These are phyloP conservation scores for Nothophytophthora sp. DNA, from an alignment of 352 stramenopile species.

Conservation along the genomic window DNA sequence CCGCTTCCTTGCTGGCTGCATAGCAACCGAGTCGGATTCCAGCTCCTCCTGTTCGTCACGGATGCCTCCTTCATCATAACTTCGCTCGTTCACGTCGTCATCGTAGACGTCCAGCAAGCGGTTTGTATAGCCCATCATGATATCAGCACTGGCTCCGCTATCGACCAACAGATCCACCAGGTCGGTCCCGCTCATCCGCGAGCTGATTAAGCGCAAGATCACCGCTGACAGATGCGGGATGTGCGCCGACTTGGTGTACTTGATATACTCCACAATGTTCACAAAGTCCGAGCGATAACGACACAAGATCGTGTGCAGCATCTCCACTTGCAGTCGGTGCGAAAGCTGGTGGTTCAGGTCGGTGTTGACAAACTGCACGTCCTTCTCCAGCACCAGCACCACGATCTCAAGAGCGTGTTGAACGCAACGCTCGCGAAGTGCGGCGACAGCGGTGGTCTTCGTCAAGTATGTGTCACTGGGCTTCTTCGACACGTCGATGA, in stretches of 20 bases:
- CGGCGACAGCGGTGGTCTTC: constrained; percentile 48
- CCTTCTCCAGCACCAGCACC: constrained; percentile 70
- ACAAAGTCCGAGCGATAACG: constrained; percentile 76
- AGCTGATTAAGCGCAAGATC: constrained; percentile 71
- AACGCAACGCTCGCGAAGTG: constrained; percentile 67
- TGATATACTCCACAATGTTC: constrained; percentile 83
- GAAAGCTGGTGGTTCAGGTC: constrained; percentile 56
- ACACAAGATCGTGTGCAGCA: constrained; percentile 75
- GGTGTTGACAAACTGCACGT: constrained; percentile 66
- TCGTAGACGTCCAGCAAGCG: constrained; percentile 74
- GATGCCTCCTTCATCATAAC: constrained; percentile 14
- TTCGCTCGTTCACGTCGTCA: constrained; percentile 37
- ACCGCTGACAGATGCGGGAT: constrained; percentile 73
- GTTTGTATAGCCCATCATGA: constrained; percentile 81
- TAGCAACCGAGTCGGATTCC: constrained; percentile 24
- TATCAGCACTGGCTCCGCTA: constrained; percentile 60
- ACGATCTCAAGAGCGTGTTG: constrained; percentile 80
- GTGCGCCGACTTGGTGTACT: constrained; percentile 76
- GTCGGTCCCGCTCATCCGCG: constrained; percentile 54
- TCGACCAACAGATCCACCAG: constrained; percentile 74
- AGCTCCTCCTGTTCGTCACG: constrained; percentile 24
- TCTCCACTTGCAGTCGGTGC: constrained; percentile 71
- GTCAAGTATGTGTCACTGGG: constrained; percentile 48
- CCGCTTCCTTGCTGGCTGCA: constrained; percentile 38
- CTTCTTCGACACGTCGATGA: constrained; percentile 51